These are phyloP conservation scores for Carex arenaria DNA, from an alignment of 202 grass and related monocot species.

Conservation along the genomic window DNA sequence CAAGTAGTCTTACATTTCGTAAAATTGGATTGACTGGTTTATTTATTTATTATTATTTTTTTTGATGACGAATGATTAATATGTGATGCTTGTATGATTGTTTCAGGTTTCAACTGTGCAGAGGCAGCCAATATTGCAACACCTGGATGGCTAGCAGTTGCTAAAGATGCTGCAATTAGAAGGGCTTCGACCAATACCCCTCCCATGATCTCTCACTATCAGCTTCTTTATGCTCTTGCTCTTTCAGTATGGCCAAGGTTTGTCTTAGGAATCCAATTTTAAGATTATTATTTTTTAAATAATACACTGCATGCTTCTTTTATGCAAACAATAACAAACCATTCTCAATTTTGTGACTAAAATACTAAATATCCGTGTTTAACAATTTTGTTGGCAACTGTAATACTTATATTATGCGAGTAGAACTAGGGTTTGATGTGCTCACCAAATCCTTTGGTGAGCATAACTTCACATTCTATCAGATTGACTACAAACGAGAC, in stretches of 20 bases:
- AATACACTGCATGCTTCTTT: not conserved
- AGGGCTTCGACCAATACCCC: constrained; percentile 98
- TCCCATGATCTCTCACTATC: constrained; percentile 99
- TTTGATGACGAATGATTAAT: not conserved
- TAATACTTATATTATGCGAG: not conserved
- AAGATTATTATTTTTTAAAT: not conserved
- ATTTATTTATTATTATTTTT: not conserved
- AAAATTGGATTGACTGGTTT: not conserved
- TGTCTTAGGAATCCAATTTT: constrained; percentile 3
- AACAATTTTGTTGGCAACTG: not conserved
- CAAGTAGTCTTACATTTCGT: not conserved
- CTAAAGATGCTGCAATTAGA: constrained; percentile 98
- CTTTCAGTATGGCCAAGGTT: constrained; percentile 71
- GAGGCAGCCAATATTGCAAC: constrained; percentile 99
- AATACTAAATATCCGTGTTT: not conserved
- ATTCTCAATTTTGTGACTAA: not conserved
- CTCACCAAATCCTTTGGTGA: too few relatives aligned
- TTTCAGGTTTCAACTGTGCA: constrained; percentile 91
- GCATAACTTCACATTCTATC: too few relatives aligned
- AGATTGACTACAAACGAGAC: too few relatives aligned
- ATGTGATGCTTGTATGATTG: constrained; percentile 11
- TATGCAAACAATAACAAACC: not conserved
- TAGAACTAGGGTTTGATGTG: too few relatives aligned
- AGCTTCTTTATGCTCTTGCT: constrained; percentile 92
- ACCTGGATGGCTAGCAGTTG: constrained; percentile 85